Conservation (phyloP, 139 green algal species). For the Chlamydomonas applanata region DNA sequence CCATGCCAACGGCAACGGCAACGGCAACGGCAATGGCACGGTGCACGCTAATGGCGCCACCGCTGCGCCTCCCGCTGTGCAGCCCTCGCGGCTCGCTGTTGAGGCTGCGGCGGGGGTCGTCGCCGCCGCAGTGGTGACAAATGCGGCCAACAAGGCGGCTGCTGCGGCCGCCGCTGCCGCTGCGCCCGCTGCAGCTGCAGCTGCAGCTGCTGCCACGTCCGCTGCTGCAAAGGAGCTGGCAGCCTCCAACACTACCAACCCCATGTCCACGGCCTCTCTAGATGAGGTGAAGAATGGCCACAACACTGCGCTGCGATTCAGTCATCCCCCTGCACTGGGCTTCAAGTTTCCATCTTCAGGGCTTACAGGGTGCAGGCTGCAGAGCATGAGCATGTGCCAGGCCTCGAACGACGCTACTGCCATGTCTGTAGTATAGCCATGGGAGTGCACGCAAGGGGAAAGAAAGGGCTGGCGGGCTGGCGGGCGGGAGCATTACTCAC, state of each 20-base stretch:
- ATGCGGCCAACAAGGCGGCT: not conserved
- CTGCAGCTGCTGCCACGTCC: not conserved
- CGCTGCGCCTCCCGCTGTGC: not conserved
- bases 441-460: no score
- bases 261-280: conserved; percentile 17
- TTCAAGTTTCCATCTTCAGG: no score
- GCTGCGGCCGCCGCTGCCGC: not conserved
- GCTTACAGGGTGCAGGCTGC: no score
- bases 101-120: not conserved
- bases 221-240: not conserved
- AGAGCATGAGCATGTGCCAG: no score
- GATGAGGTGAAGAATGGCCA: no score
- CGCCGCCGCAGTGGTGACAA: not conserved
- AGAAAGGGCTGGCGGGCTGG: no score
- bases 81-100: not conserved
- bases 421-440: no score
- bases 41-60: not conserved
- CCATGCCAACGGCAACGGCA: conserved; percentile 15
- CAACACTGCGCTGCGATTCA: no score
- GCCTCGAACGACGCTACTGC: no score
- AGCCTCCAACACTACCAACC: not conserved
- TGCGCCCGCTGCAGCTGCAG: not conserved
- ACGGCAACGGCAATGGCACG: not conserved
- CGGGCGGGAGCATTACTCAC: no score
- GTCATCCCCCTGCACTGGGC: no score